Conservation (phyloP, 345 rosid genomes). For the rapeseed (Brassica napus) region DNA sequence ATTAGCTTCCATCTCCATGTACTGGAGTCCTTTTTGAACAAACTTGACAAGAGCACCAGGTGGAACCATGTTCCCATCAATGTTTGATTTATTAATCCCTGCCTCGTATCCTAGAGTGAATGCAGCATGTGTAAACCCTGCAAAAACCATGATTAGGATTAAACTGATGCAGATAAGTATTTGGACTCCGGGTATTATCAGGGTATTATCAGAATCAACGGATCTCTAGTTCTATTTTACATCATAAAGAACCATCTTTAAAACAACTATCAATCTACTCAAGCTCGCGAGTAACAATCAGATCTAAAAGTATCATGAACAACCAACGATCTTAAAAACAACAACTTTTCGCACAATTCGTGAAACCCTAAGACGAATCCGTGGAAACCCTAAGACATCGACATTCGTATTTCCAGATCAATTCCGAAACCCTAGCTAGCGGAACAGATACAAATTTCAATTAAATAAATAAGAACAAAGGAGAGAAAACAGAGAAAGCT, state of each 20-base stretch:
- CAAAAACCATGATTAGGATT: slow-evolving; percentile 17
- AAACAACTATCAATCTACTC: too few species aligned
- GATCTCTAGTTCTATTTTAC: too few species aligned
- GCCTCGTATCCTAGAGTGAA: slow-evolving; percentile 95
- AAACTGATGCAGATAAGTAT: background rate
- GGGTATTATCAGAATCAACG: too few species aligned
- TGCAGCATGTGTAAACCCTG: slow-evolving; percentile 88
- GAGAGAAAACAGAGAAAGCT: background rate
- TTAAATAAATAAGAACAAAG: background rate
- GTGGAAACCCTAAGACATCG: background rate
- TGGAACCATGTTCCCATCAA: slow-evolving; percentile 94
- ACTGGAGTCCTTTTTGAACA: slow-evolving; percentile 94
- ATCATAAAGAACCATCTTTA: too few species aligned
- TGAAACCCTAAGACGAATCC: background rate
- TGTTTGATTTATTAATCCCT: slow-evolving; percentile 75
- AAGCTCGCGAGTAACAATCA: too few species aligned
- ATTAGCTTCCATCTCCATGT: slow-evolving; percentile 98
- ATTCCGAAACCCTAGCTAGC: slow-evolving; percentile 10
- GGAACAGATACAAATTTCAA: background rate
- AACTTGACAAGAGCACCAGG: slow-evolving; percentile 90
- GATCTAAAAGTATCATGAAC: background rate
- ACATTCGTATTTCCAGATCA: slow-evolving; percentile 14
- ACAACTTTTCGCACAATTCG: background rate
- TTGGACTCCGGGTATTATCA: too few species aligned
- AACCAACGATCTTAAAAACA: background rate